phyloP scores from a whole-genome alignment of 768 basidiomycete species.

The Neoboletus magnificus region DNA sequence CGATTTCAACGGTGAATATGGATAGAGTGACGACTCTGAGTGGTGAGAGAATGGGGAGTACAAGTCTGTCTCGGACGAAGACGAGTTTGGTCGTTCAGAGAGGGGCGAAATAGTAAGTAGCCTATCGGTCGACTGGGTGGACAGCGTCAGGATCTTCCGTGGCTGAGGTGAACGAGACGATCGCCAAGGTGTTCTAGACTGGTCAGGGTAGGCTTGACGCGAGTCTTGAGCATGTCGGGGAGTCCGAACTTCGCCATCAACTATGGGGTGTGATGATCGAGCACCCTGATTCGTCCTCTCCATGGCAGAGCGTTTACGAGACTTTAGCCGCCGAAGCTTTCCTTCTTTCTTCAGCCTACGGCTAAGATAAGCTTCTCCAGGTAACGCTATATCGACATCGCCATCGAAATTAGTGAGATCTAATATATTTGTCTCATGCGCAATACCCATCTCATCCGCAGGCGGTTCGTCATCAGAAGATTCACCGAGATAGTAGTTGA shows the following conservation, averaged over 20 bases:
- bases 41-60: slow-evolving; percentile 8
- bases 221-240: background rate
- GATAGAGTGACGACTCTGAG: slow-evolving; percentile 4
- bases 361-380: slow-evolving; percentile 55
- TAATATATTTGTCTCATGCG: slow-evolving; percentile 49
- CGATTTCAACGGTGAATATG: slow-evolving; percentile 1
- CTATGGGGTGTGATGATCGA: background rate
- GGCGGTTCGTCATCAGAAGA: slow-evolving; percentile 30
- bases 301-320: slow-evolving; percentile 29
- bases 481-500: slow-evolving; percentile 41
- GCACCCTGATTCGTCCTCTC: slow-evolving; percentile 12
- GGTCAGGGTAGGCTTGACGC: background rate
- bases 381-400: slow-evolving; percentile 56
- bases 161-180: background rate
- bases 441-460: slow-evolving; percentile 31
- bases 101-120: slow-evolving; percentile 19
- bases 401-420: slow-evolving; percentile 80
- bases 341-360: slow-evolving; percentile 57
- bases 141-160: background rate
- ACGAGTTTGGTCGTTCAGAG: slow-evolving; percentile 13
- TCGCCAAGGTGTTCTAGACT: background rate
- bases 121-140: slow-evolving; percentile 20
- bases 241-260: background rate
- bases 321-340: slow-evolving; percentile 49
- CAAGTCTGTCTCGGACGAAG: slow-evolving; percentile 13